Evolutionary conservation across 148 eudicot species (phyloP), one percentile per base, ranked within the genome.

Genomic region (Rheum nobile): DNA sequence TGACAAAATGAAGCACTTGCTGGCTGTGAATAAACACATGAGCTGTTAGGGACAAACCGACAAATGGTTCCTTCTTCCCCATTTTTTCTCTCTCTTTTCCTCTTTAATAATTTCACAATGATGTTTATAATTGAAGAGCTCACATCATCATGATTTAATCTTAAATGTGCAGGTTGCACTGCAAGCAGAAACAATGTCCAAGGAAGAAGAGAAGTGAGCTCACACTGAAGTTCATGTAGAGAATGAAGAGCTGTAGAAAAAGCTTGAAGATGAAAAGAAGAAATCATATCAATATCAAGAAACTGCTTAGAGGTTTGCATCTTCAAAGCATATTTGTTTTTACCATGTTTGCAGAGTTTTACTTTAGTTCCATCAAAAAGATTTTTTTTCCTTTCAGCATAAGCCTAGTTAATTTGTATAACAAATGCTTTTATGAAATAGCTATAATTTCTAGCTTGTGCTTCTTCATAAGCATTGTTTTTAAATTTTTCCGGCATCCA

Each of bases 221-320:
- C 79, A 74, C 70, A 26, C 78, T 26, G 68, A 75, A 26, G 42
- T 79, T 71, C 28, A 67, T 35, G 61, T 72, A 22, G 76, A 76
- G 77, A 84, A 79, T 67, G 80, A 84, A 77, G 84, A 84, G 73
- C 73, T 84, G 67, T 47, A 67, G 67, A 81, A 81, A 79, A 77
- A 81, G 76, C 79, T 84, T 38, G 79, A 76, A 73, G 84, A 76
- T 73, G 75, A 77, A 57, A 75, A 71, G 76, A 77, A 76, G 73
- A 84, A 81, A 47, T 54, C 84, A 42, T 75, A 69, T 28, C 78
- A 78, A 59, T 72, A 78, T 74, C 86, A 76, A 74, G 86, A 84
- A 42, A 70, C 84, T 24, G 72, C 74, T 81, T 84, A 84, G 76
- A 81, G 86, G 86, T 81, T 34, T 72, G 82, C 57, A 71, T 47